These are phyloP conservation scores for Chernovozyma sophiae-reginae DNA, from an alignment of 1,139 yeast genomes.

Conservation along the genomic window DNA sequence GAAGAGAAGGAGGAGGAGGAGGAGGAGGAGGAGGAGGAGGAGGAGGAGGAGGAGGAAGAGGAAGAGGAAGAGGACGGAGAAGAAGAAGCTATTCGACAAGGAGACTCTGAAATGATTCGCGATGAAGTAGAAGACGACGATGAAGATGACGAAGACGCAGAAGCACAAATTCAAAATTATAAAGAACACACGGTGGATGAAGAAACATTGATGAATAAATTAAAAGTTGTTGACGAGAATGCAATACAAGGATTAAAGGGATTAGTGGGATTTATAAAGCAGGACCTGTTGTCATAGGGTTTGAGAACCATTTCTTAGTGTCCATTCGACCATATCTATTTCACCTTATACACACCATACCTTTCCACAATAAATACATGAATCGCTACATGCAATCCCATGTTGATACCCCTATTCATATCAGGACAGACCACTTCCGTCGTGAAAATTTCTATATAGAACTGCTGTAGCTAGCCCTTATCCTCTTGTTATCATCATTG, in stretches of 20 bases:
- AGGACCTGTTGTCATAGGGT: slow-evolving; percentile 21
- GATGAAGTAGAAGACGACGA: slow-evolving; percentile 20
- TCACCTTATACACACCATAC: no score
- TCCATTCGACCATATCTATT: no score
- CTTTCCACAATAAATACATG: no score
- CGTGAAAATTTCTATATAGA: no score
- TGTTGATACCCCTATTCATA: no score
- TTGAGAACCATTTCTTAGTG: no score
- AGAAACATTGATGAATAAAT: slow-evolving; percentile 27
- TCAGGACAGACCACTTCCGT: no score
- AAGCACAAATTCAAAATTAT: slow-evolving; percentile 15
- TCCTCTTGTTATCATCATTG: no score
- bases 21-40: slow-evolving; percentile 19
- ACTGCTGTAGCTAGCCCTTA: no score
- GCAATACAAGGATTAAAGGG: slow-evolving; percentile 34
- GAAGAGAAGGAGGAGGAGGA: slow-evolving; percentile 22
- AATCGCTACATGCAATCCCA: no score
- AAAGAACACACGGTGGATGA: slow-evolving; percentile 17
- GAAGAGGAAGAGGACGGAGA: slow-evolving; percentile 18
- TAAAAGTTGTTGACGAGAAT: slow-evolving; percentile 29
- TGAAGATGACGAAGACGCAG: slow-evolving; percentile 20
- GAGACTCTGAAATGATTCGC: no score
- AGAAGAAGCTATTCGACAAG: slow-evolving; percentile 18
- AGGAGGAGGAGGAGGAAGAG: slow-evolving; percentile 16
- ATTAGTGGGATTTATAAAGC: slow-evolving; percentile 47